Base-by-base conservation (phyloP, 2,329 filamentous ascomycete genomes). In the Aureobasidium zeae region DNA sequence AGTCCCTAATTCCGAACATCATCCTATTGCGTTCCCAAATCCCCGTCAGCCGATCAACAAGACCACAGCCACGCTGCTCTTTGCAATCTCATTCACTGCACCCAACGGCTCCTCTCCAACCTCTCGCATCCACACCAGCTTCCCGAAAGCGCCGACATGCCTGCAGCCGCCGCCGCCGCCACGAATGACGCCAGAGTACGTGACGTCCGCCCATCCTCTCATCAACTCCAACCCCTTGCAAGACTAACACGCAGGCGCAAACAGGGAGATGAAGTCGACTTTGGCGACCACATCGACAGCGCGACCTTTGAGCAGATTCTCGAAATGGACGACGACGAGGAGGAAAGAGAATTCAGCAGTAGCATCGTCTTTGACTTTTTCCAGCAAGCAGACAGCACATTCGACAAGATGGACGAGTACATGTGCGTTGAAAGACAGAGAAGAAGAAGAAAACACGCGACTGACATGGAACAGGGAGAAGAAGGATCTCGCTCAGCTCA, bases 311-410 rank as follows among this genome's bases (percentile, higher is more conserved):
- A 81, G 56, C 91, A 96, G 70, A 96, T 98, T 61, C 77, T 96
- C 50, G 91, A 96, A 65, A 95, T 98, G 89, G 91, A 98, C 63
- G 91, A 96, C 51, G 83, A 85, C 51, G 82, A 85, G 53, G 77
- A 80, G 9, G 83, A 89, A 51, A 75, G 80, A 55, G 86, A 94
- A 36, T 96, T 96, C 71, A 93, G 84, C 67, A 77, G 73, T 55
- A 81, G 83, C 48, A 88, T 98, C 52, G 88, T 96, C 36, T 82
- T 79, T 59, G 86, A 86, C 49, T 98, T 94, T 70, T 94, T 96
- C 54, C 80, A 86, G 13, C 91, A 98, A 67, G 89, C 87, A 26
- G 76, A 87, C 53, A 74, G 77, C 53, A 96, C 89, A 0, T 95
- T 96, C 63, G 66, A 67, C 13, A 78, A 87, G 55, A 95, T 98